These are phyloP conservation scores for Chlorella sp. DNA, from an alignment of 139 green algal genomes.

Conservation along the genomic window DNA sequence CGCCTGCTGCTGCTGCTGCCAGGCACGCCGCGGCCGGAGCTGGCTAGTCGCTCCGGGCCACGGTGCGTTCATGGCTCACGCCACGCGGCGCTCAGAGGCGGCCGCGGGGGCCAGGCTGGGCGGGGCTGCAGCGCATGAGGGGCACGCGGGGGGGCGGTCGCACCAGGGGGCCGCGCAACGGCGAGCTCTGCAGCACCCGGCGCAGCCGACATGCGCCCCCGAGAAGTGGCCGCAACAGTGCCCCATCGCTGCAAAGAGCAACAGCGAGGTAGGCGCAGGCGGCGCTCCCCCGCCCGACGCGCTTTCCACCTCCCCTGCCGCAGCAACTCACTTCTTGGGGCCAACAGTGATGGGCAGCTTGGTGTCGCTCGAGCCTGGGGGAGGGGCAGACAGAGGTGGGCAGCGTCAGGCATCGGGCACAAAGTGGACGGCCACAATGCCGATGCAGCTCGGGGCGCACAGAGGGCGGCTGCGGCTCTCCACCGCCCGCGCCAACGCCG, in stretches of 20 bases:
- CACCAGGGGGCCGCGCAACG: too few relatives aligned
- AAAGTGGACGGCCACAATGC: neutral
- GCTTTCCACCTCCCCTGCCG: too few relatives aligned
- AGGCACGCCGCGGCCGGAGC: neutral
- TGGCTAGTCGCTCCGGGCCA: neutral
- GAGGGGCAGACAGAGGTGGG: neutral
- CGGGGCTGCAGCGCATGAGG: conserved; percentile 2
- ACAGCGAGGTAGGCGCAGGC: too few relatives aligned
- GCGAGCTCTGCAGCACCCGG: too few relatives aligned
- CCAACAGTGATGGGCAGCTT: conserved; percentile 91
- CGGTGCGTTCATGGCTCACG: too few relatives aligned
- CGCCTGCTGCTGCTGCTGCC: neutral
- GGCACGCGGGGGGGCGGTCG: too few relatives aligned
- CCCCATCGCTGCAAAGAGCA: too few relatives aligned
- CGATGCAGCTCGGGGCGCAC: neutral
- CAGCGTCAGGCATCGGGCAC: neutral
- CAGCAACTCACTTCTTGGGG: conserved; percentile 67
- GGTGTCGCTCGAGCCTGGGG: conserved; percentile 63
- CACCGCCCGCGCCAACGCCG: neutral
- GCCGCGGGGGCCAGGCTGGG: conserved; percentile 29
- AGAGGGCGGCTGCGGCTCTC: neutral
- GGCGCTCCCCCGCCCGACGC: too few relatives aligned
- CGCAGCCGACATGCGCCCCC: too few relatives aligned
- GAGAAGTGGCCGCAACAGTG: too few relatives aligned
- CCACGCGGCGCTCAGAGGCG: conserved; percentile 35